Evolutionary conservation across 2,329 filamentous ascomycete species (phyloP).

Genomic region (Ambrosiella cleistominuta): DNA sequence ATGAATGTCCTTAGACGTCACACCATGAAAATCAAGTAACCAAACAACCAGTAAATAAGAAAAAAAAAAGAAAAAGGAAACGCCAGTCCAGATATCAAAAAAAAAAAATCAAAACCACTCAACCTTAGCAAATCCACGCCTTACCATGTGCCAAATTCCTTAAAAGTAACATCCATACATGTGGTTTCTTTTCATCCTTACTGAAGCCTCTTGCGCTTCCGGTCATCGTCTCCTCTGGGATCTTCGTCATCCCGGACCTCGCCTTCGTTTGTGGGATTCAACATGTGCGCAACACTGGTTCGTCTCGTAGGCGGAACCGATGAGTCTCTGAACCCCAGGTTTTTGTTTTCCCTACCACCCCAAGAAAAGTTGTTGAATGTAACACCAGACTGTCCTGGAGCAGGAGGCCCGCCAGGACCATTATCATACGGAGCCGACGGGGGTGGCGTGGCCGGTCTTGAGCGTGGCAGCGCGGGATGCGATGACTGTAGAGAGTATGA

Average conservation of each 20-base stretch:
- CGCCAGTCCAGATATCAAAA: too few relatives aligned
- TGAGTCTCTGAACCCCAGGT: constrained; percentile 33
- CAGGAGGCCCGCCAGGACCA: constrained; percentile 15
- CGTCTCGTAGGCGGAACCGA: constrained; percentile 39
- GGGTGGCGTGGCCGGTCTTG: constrained; percentile 36
- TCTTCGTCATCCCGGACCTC: constrained; percentile 34
- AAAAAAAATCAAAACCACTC: neutral
- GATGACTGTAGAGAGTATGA: constrained; percentile 32
- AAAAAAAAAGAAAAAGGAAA: too few relatives aligned
- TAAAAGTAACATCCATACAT: neutral
- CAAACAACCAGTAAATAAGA: too few relatives aligned
- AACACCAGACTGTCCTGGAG: constrained; percentile 18
- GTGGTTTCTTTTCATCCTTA: constrained; percentile 16
- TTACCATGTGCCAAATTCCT: neutral
- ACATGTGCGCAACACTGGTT: constrained; percentile 45
- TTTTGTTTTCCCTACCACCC: constrained; percentile 32
- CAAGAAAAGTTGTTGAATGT: constrained; percentile 36
- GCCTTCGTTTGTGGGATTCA: constrained; percentile 40
- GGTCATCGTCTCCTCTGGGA: constrained; percentile 38
- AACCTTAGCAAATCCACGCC: neutral
- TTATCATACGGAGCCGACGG: constrained; percentile 22
- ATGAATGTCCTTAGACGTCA: too few relatives aligned
- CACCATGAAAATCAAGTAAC: too few relatives aligned
- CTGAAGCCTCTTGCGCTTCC: constrained; percentile 44
- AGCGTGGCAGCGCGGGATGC: constrained; percentile 27